Conservation (phyloP, 768 basidiomycete genomes). For the Saitozyma podzolica region DNA sequence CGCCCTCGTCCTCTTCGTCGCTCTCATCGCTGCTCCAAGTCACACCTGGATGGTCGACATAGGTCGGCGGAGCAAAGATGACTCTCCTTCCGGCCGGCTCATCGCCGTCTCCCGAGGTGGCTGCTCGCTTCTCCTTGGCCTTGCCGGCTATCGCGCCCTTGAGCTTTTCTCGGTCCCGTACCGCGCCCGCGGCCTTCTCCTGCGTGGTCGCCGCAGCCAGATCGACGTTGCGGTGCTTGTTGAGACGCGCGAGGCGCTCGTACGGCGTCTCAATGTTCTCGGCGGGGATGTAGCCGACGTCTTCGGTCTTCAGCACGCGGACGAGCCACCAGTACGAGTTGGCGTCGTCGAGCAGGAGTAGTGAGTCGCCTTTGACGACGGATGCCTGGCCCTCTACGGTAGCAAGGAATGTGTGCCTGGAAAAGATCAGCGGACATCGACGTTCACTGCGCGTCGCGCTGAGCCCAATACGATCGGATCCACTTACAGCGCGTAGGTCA, state of each 20-base stretch:
- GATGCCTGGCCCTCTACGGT: slow-evolving; percentile 98
- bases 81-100: slow-evolving; percentile 57
- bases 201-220: slow-evolving; percentile 39
- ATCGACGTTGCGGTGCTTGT: slow-evolving; percentile 96
- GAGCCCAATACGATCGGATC: background rate
- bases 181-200: slow-evolving; percentile 39
- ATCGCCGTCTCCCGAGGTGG: slow-evolving; percentile 20
- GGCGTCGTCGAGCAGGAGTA: slow-evolving; percentile 95
- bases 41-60: slow-evolving; percentile 55
- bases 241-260: slow-evolving; percentile 88
- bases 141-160: slow-evolving; percentile 31
- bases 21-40: slow-evolving; percentile 57
- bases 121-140: slow-evolving; percentile 23
- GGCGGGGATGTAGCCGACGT: slow-evolving; percentile 97
- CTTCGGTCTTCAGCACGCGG: slow-evolving; percentile 94
- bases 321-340: slow-evolving; percentile 99
- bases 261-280: slow-evolving; percentile 99
- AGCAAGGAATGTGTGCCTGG: slow-evolving; percentile 93
- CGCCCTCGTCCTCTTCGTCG: slow-evolving; percentile 56
- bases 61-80: slow-evolving; percentile 66
- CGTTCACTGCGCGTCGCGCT: background rate
- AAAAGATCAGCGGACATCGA: background rate
- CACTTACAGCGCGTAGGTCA: slow-evolving; percentile 53
- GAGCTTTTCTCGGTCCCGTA: slow-evolving; percentile 28
- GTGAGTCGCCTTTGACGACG: slow-evolving; percentile 95